Base-by-base conservation (phyloP, 192 early-diverging fungal species). In the Coemansia biformis region DNA sequence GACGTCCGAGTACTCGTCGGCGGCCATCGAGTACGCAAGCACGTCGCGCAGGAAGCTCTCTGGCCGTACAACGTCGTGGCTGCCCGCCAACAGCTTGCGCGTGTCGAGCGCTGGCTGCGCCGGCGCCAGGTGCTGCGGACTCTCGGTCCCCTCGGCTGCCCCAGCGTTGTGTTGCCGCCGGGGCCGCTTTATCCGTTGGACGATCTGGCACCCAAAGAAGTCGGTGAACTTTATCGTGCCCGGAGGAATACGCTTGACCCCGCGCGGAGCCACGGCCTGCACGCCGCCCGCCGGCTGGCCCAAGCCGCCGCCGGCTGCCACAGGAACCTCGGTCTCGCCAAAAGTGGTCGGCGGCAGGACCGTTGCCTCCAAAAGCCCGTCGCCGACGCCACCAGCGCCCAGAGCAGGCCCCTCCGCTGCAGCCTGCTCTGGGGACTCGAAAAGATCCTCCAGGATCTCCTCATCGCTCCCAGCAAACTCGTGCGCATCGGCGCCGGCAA, bases 1-100 rank as follows among this genome's bases (percentile, higher is more conserved):
- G n/a, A n/a, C n/a, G n/a, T n/a, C n/a, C n/a, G 33, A 99, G 57
- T 0, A 90, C 79, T 52, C 58, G 35, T 63, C 60, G 0, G 52
- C 55, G 0, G 57, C 59, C 49, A 71, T 71, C 24, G 68, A 64
- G 38, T 30, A 38, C 17, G 68, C 36, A 37, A 72, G 34, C 0
- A 72, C 44, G 0, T 22, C 40, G 8, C 28, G 36, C 57, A 72
- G 17, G 23, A 57, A 72, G 2, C 28, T 39, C 19, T 47, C 56
- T 1, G 15, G 33, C 15, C 23, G 37, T 44, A 37, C 48, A 24
- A 47, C 5, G 7, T 31, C 29, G 12, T 58, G 49, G 13, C 37
- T 26, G 1, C 45, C 56, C 0, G 36, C 33, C 26, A 66, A 23
- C 41, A 66, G 31, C 35, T 44, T 61, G 42, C 70, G 62, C 18